Percentiles rank a stretch among this genome's conserved stretches.
These are phyloP conservation scores for Corchorus olitorius DNA, from an alignment of 345 rosid species.

Conservation along the genomic window DNA sequence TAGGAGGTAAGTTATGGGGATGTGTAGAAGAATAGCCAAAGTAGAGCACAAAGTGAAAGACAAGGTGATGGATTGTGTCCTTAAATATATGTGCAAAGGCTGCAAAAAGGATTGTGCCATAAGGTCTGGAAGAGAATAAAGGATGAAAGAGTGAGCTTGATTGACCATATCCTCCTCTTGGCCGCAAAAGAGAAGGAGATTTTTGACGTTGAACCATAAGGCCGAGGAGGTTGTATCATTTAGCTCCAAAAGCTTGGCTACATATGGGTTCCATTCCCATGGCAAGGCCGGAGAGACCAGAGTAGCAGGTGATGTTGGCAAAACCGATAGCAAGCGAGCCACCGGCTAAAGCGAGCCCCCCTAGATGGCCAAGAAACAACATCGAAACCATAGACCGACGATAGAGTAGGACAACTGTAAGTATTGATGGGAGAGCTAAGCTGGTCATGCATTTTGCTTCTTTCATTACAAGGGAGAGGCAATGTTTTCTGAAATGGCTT, in stretches of 20 bases:
- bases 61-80: constrained; percentile 70
- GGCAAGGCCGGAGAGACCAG: constrained; percentile 82
- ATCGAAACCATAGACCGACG: constrained; percentile 82
- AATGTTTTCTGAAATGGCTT: constrained; percentile 17
- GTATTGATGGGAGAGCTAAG: constrained; percentile 62
- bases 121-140: constrained; percentile 81
- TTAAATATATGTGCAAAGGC: constrained; percentile 76
- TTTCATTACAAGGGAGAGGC: constrained; percentile 35
- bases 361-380: constrained; percentile 80
- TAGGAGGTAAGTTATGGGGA: too few species aligned
- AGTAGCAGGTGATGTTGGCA: constrained; percentile 72
- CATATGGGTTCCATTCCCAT: constrained; percentile 95
- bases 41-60: constrained; percentile 67
- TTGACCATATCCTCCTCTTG: constrained; percentile 61
- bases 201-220: constrained; percentile 75
- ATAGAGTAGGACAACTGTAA: constrained; percentile 73
- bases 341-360: too few species aligned
- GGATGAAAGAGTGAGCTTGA: constrained; percentile 63
- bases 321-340: constrained; percentile 34
- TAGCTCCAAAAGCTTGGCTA: constrained; percentile 70
- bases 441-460: constrained; percentile 61
- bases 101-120: constrained; percentile 67
- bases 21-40: constrained; percentile 27
- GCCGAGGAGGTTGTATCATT: constrained; percentile 57
- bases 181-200: constrained; percentile 56